Percentiles rank a stretch among this genome's conserved stretches.
phyloP scores from a whole-genome alignment of 495 filamentous ascomycete genomes.

The Neurospora sp. region DNA sequence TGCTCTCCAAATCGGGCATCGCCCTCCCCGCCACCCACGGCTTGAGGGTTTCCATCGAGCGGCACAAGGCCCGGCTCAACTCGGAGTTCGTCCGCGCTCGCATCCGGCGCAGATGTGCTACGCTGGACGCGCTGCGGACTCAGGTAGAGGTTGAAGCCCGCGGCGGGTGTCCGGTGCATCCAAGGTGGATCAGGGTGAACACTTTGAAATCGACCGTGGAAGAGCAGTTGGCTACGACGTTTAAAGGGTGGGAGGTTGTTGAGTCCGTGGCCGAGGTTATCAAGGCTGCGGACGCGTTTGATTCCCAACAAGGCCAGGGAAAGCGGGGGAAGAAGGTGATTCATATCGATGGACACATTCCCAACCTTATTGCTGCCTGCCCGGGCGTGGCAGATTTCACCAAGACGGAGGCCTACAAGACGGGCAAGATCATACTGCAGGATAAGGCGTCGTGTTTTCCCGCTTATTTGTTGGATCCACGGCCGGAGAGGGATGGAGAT shows the following conservation, averaged over 20 bases:
- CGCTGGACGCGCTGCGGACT: constrained; percentile 51
- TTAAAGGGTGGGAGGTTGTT: constrained; percentile 45
- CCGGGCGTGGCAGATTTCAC: constrained; percentile 51
- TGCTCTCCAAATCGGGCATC: constrained; percentile 72
- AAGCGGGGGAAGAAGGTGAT: constrained; percentile 12
- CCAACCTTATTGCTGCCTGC: constrained; percentile 72
- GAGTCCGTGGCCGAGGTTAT: constrained; percentile 36
- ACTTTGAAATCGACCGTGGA: constrained; percentile 59
- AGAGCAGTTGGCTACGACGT: constrained; percentile 59
- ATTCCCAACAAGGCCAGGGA: background rate
- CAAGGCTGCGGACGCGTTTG: constrained; percentile 1
- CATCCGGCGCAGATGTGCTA: constrained; percentile 55
- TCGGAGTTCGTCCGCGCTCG: constrained; percentile 76
- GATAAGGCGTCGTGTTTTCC: constrained; percentile 97
- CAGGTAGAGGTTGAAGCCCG: constrained; percentile 37
- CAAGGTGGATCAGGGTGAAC: constrained; percentile 87
- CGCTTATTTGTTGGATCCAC: constrained; percentile 65
- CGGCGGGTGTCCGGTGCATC: constrained; percentile 35
- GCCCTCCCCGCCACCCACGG: constrained; percentile 67
- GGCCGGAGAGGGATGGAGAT: constrained; percentile 50
- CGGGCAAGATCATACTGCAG: constrained; percentile 76
- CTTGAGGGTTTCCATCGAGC: constrained; percentile 58
- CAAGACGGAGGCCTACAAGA: constrained; percentile 56
- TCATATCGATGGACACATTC: constrained; percentile 66
- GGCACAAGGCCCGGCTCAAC: constrained; percentile 69